A percentile compares a stretch with the other conserved stretches of the same genome.
Conservation (phyloP, 2,329 filamentous ascomycete genomes). For the Scortechinia acanthostroma region DNA sequence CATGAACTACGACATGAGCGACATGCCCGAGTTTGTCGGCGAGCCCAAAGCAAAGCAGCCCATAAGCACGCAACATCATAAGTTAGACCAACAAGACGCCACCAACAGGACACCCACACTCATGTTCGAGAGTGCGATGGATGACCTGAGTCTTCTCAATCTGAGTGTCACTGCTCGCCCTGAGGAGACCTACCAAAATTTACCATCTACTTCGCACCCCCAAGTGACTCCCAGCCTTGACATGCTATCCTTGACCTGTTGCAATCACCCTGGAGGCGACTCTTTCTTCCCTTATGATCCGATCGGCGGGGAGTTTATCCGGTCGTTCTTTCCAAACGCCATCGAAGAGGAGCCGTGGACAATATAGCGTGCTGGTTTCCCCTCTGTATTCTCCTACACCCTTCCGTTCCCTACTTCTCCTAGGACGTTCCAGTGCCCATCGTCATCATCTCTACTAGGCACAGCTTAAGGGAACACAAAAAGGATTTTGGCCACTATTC, state of each 20-base stretch:
- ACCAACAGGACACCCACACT: not conserved
- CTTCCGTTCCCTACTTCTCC: no score
- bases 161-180: not conserved
- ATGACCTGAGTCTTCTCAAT: no score
- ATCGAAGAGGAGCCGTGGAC: conserved; percentile 16
- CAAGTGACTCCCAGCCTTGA: not conserved
- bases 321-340: conserved; percentile 22
- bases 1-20: conserved; percentile 21
- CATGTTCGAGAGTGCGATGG: not conserved
- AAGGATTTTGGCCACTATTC: no score
- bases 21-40: conserved; percentile 18
- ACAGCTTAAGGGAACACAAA: no score
- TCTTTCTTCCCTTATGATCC: conserved; percentile 25
- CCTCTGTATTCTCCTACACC: conserved; percentile 3
- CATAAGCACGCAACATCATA: no score
- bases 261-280: conserved; percentile 11
- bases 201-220: not conserved
- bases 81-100: not conserved
- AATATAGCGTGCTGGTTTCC: conserved; percentile 7
- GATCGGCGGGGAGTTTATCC: conserved; percentile 24
- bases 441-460: no score
- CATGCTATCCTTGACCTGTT: no score
- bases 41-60: no score
- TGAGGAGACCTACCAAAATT: not conserved
- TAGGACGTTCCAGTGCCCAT: no score